Percentiles rank a stretch among this genome's conserved stretches.
phyloP scores from a whole-genome alignment of 306 rosid genomes.

The Gastrolobium villosum region DNA sequence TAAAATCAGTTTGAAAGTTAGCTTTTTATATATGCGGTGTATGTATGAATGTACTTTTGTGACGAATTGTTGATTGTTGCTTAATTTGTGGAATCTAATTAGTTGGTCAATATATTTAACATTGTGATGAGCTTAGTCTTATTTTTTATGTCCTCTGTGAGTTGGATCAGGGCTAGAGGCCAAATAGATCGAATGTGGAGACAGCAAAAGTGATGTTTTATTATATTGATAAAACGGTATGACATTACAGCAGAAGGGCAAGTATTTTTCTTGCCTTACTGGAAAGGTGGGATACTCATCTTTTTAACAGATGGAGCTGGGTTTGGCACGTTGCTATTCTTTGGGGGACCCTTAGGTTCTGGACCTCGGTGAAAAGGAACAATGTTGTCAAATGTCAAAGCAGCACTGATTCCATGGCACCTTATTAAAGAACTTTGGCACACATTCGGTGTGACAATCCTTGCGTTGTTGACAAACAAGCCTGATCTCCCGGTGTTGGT shows the following conservation, averaged over 20 bases:
- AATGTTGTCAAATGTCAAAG: conserved; percentile 46
- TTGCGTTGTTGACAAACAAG: conserved; percentile 65
- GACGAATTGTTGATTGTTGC: conserved; percentile 19
- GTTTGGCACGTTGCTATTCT: conserved; percentile 35
- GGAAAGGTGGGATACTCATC: conserved; percentile 36
- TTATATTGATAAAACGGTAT: conserved; percentile 38
- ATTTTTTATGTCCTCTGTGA: background rate
- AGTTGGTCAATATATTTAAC: conserved; percentile 23
- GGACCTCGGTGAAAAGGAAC: conserved; percentile 35
- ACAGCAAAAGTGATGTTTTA: conserved; percentile 36
- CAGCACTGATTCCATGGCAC: conserved; percentile 65
- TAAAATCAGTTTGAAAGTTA: conserved; percentile 39
- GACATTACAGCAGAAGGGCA: conserved; percentile 10
- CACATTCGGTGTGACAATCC: conserved; percentile 60
- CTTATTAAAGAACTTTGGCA: conserved; percentile 56
- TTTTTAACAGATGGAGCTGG: conserved; percentile 33
- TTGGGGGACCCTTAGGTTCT: conserved; percentile 30
- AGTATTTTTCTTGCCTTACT: background rate
- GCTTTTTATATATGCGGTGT: conserved; percentile 38
- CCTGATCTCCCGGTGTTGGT: conserved; percentile 56
- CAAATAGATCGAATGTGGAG: background rate
- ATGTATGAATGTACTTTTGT: conserved; percentile 32
- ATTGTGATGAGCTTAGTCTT: background rate
- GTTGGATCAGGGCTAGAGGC: conserved; percentile 12
- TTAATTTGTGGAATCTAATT: conserved; percentile 36